Base-by-base conservation (phyloP, 805 yeast genomes). In the Lachancea lanzarotensis region DNA sequence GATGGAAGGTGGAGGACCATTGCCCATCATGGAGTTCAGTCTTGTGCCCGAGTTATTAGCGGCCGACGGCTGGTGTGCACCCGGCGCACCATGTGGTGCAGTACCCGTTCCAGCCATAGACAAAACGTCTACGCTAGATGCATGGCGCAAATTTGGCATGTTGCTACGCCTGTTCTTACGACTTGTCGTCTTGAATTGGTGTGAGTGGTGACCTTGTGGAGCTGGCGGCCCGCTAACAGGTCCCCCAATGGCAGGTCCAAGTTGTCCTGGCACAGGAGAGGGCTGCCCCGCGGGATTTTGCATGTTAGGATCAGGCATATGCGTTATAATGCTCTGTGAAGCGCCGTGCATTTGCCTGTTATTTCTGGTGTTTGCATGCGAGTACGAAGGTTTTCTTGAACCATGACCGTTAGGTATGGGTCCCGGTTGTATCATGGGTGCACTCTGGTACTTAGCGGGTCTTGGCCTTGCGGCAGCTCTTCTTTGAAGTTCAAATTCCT, bases 151-250 rank as follows among this genome's bases (percentile, higher is more conserved):
- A n/a, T 48, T 49, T 15, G 62, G 59, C 62, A 65, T 57, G 38
- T 57, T 56, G 36, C 66, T 62, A 26, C 52, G 49, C 53, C 68
- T 62, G 41, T 65, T 63, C 43, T 65, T 65, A 43, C 69, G 60
- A 40, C 68, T 63, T 1, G 69, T 63, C 33, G 67, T 59, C 46
- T 60, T 57, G 42, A 61, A 52, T n/a, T 40, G 47, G 27, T 47
- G 47, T 16, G 47, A 30, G 31, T 34, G 46, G 26, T 57, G 51
- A 22, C 45, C 42, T 18, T 41, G 43, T 16, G 39, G 20, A 7
- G 31, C 36, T 36, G 33, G 12, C 30, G 43, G 52, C 3, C 35
- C 22, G 41, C 31, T 46, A 36, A 38, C 12, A 33, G 43, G 53
- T 4, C 36, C 17, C 35, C 35, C 47, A 40, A 44, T 40, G 8